Base-by-base conservation (phyloP, 768 basidiomycete genomes). In the Glaciozyma martinii region DNA sequence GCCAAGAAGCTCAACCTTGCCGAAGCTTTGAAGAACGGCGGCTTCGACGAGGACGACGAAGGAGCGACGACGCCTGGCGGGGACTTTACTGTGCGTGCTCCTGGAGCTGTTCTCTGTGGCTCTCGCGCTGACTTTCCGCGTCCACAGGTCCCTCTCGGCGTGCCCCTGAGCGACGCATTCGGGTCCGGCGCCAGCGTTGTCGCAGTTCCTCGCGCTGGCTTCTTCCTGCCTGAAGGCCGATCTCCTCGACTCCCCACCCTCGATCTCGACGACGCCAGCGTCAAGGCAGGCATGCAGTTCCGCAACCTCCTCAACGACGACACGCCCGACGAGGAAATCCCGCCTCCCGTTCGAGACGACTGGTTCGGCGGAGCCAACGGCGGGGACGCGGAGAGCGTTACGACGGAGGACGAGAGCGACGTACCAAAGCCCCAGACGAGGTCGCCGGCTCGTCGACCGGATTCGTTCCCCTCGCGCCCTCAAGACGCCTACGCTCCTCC, bases 1-100 rank as follows among this genome's bases (percentile, higher is more conserved):
- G 65, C 69, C 32, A 72, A 68, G 56, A 75, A 75, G 59, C 60
- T 74, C 56, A 66, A 66, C 15, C 63, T 75, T 18, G 71, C 65
- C 30, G 71, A 67, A 21, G 61, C 68, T 37, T 65, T 58, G 19
- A 59, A 47, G 33, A 37, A 53, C 7, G 55, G 21, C 25, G 53
- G 27, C 23, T 42, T 55, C 29, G 47, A 56, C 10, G 61, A 52
- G 15, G 47, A 18, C 15, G 37, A 30, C n/a, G 55, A 61, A 23
- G n/a, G 56, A 10, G 33, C 33, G 40, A 23, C 40, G 10, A 56
- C 42, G 12, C 37, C 56, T 25, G 40, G 19, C 9, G 23, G 37
- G 40, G 56, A 40, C 37, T 40, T 37, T n/a, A 40, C n/a, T 5
- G 56, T 40, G 40, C 56, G 37, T 10, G 9, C 25, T 42, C 12